Base-by-base conservation (phyloP, 2,329 filamentous ascomycete species). In the Fusarium haematococcum region DNA sequence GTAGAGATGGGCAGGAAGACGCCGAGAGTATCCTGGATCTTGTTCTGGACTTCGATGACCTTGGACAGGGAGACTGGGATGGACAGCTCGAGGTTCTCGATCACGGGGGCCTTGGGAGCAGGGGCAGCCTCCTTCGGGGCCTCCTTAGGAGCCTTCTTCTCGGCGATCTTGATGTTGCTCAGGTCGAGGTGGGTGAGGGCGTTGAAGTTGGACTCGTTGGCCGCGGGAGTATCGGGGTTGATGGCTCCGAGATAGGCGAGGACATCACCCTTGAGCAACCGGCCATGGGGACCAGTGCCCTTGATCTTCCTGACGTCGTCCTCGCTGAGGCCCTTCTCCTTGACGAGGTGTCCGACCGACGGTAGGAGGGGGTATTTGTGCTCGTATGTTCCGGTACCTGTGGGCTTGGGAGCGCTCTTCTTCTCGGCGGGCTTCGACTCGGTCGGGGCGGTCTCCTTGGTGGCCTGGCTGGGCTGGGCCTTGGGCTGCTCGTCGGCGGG, bases 201-300 rank as follows among this genome's bases (percentile, higher is more conserved):
- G 69, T 90, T 87, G 80, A 97, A 92, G 62, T 91, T 91, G 67
- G 89, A 86, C 65, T 94, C 93, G 77, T 95, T 89, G 70, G 91
- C 87, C 25, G 90, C 88, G 2, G 96, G 93, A 76, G 94, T 93
- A 68, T 91, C 88, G 73, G 91, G 86, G 69, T 92, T 87, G 79
- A 98, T 94, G 77, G 88, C 87, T 72, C 97, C 97, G 18, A 98
- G 84, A 83, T 96, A 97, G 57, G 95, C 95, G 63, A 99, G 91
- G 8, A 99, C 93, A 81, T 99, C 97, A 65, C 97, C 97, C 88
- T 99, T 99, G 71, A 99, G 89, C 64, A 99, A 87, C 70, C 97
- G 92, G 67, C 95, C 95, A 79, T 92, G 92, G 33, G 97, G 97
- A 27, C 97, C 97, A 23, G 94, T 96, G 7, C 95, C 93, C 63